Evolutionary conservation across 192 early-diverging fungal species (phyloP), one percentile per base, ranked within the genome.

Genomic region (Phycomyces blakesleeanus): DNA sequence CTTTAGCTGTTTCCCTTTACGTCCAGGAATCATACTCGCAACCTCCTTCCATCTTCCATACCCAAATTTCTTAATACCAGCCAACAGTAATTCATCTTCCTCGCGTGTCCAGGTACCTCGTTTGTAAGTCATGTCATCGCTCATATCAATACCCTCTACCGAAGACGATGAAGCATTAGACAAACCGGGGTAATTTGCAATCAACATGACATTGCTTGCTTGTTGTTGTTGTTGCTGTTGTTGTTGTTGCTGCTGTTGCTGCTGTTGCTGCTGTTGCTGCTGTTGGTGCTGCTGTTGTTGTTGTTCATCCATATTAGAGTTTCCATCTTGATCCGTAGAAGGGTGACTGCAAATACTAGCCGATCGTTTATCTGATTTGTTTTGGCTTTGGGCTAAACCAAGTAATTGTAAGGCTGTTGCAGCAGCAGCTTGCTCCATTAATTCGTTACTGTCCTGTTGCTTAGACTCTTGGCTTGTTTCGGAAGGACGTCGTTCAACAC

Each of bases 21-120:
- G 57, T 25, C 69, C 69, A 16, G 69, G 69, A 61, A 71, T 71
- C 0, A 57, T 66, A 4, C 11, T 29, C 3, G 69, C 69, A 11
- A 71, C 64, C 8, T 71, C 69, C 27, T 71, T 71, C 69, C 69
- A 71, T 41, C 63, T 44, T 15, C 69, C 69, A 10, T 71, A 71
- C 5, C 69, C 69, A 14, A 59, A 56, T 5, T 52, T 51, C n/a
- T 71, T 71, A 20, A 71, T 71, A 20, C 69, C 69, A 10, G 58
- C 41, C 24, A 71, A 53, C 22, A 71, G 51, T 34, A 66, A 22
- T 7, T 71, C 69, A 44, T 71, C 69, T 61, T 71, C 69, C 57
- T 71, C 69, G 14, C 57, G 51, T 16, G 69, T 71, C 69, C 69
- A 71, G 6, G 42, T 61, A 44, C 69, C 69, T 21, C 63, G 50